Conservation (phyloP, 495 filamentous ascomycete species). For the Viridothelium virens region DNA sequence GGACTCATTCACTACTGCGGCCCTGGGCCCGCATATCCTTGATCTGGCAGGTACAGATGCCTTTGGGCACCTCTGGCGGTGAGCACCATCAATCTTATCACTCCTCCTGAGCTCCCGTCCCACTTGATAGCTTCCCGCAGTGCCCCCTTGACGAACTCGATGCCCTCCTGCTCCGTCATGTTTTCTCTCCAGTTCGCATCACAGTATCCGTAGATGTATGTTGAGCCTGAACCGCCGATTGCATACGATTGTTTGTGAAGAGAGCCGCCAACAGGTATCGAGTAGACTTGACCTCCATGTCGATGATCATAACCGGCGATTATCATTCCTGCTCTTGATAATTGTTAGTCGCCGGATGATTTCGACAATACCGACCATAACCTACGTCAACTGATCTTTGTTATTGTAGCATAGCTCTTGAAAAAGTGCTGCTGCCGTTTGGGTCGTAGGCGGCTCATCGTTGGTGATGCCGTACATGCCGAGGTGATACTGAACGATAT, state of each 20-base stretch:
- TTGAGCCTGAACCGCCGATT: conserved; percentile 94
- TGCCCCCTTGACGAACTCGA: conserved; percentile 83
- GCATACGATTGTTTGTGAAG: conserved; percentile 95
- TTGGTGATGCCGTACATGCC: conserved; percentile 85
- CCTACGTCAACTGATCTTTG: conserved; percentile 81
- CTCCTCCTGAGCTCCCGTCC: conserved; percentile 97
- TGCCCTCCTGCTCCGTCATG: conserved; percentile 90
- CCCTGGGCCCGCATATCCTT: conserved; percentile 56
- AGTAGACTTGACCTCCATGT: conserved; percentile 93
- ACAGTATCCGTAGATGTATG: conserved; percentile 98
- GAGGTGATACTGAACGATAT: conserved; percentile 94
- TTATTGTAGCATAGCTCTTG: conserved; percentile 97
- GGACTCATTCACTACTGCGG: conserved; percentile 24
- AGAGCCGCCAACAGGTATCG: conserved; percentile 91
- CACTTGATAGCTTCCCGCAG: conserved; percentile 94
- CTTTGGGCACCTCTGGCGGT: conserved; percentile 79
- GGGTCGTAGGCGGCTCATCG: conserved; percentile 80
- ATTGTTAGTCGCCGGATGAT: conserved; percentile 13
- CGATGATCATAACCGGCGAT: conserved; percentile 92
- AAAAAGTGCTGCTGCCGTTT: conserved; percentile 88
- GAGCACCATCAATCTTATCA: conserved; percentile 94
- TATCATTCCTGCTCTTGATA: conserved; percentile 80
- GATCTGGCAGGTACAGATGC: conserved; percentile 85
- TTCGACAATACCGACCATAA: neutral
- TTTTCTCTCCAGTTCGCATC: conserved; percentile 92